Evolutionary conservation across 345 rosid genomes (phyloP).

Genomic region (Citrus sp.): DNA sequence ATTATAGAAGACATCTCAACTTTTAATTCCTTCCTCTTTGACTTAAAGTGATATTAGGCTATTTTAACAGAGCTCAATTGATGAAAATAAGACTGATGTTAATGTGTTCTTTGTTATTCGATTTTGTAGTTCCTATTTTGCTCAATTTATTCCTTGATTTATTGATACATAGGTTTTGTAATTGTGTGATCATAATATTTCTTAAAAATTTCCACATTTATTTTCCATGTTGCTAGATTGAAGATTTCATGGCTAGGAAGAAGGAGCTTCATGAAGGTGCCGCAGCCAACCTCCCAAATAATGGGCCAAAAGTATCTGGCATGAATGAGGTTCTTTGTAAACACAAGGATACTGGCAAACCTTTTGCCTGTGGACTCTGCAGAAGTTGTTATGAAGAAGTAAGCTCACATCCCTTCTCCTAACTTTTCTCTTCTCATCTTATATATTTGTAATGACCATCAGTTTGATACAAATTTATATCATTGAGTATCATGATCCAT

Average conservation of each 20-base stretch:
- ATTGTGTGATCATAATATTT: background rate
- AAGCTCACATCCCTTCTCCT: constrained; percentile 19
- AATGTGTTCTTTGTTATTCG: background rate
- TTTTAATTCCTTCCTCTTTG: background rate
- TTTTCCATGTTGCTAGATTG: constrained; percentile 48
- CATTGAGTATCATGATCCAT: constrained; percentile 11
- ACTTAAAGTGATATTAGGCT: background rate
- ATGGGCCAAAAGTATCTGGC: constrained; percentile 21
- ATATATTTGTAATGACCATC: background rate
- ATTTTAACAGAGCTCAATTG: background rate
- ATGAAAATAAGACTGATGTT: background rate
- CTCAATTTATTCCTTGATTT: background rate
- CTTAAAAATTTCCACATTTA: background rate
- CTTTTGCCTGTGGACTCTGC: constrained; percentile 69
- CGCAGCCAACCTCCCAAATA: constrained; percentile 24
- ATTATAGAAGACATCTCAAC: background rate
- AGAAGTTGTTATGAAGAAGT: constrained; percentile 64
- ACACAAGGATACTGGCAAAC: constrained; percentile 48
- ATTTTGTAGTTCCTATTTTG: background rate
- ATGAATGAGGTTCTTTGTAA: constrained; percentile 50
- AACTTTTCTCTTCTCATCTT: background rate
- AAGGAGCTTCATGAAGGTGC: constrained; percentile 37
- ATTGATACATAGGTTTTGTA: background rate
- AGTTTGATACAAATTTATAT: background rate
- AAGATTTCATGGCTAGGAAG: constrained; percentile 60